Base-by-base conservation (phyloP, 2,329 filamentous ascomycete genomes). In the Chaetothyriales sp. region DNA sequence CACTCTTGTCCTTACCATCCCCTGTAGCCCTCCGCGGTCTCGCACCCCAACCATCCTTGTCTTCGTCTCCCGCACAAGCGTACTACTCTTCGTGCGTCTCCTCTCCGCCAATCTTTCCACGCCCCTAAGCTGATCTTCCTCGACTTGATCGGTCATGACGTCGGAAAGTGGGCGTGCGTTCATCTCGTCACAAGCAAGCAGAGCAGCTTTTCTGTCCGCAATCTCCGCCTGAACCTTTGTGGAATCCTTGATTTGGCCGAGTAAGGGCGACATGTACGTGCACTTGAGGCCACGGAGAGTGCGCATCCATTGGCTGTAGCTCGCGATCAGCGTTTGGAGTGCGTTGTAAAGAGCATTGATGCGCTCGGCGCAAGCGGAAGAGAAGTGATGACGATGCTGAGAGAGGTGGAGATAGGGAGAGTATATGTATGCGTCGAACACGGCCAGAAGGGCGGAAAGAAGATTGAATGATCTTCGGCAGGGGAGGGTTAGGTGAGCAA, bases 371-470 rank as follows among this genome's bases (percentile, higher is more conserved):
- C 19, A 28, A 46, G 44, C 44, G 4, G 13, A 15, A 40, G 33
- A 15, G 10, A 40, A 40, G 33, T 15, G 10, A 10, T 40, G 7
- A 46, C 44, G 19, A 20, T n/a, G 8, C 19, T 33, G 19, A 15
- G 28, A 28, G 20, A 28, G 28, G 20, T 47, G 46, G 28, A 47
- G 46, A n/a, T 28, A 47, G 19, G 19, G 15, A 7, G 19, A 25
- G 46, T 60, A 57, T 15, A 61, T 51, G 44, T 55, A 53, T 28
- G 52, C 52, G 50, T 60, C 51, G 28, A 56, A 60, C 5, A 60
- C 9, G 18, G 53, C 49, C 8, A 54, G 33, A 18, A 60, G 46
- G 10, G 49, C 22, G 25, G 49, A 44, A 43, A 59, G 18, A 8
- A 58, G 33, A 15, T 25, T 48, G 33, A 47, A 25, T 49, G 33